A percentile compares a stretch with the other conserved stretches of the same genome.
Conservation (phyloP, 768 basidiomycete species). For the Pisolithus albus region DNA sequence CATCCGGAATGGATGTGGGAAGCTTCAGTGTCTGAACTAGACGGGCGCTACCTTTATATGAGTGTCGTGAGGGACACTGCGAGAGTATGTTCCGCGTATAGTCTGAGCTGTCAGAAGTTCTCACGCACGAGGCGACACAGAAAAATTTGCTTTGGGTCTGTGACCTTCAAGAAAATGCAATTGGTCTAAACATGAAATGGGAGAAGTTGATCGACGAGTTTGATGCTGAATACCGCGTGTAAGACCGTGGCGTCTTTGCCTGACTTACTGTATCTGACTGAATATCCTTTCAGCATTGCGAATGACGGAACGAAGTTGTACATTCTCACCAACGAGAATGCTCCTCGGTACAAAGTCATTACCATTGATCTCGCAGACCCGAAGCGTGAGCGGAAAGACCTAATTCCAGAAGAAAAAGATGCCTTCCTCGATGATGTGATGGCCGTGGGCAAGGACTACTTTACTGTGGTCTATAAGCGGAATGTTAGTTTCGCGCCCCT, state of each 20-base stretch:
- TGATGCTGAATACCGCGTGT: slow-evolving; percentile 61
- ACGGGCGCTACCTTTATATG: slow-evolving; percentile 58
- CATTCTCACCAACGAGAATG: slow-evolving; percentile 57
- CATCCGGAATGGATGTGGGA: slow-evolving; percentile 64
- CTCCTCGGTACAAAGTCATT: slow-evolving; percentile 61
- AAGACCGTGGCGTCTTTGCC: slow-evolving; percentile 20
- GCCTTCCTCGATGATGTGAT: slow-evolving; percentile 50
- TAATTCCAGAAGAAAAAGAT: slow-evolving; percentile 63
- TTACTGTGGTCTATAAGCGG: slow-evolving; percentile 61
- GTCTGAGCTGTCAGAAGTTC: background rate
- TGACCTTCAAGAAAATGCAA: slow-evolving; percentile 51
- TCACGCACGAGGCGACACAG: slow-evolving; percentile 28
- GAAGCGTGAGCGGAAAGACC: slow-evolving; percentile 42
- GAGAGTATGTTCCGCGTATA: slow-evolving; percentile 35
- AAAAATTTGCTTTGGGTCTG: slow-evolving; percentile 73
- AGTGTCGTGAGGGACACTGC: slow-evolving; percentile 55
- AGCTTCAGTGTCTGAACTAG: slow-evolving; percentile 47
- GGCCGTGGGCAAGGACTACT: slow-evolving; percentile 46
- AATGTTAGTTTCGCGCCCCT: slow-evolving; percentile 42
- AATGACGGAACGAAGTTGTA: slow-evolving; percentile 60
- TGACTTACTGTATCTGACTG: background rate
- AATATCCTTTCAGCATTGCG: slow-evolving; percentile 40
- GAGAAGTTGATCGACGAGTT: slow-evolving; percentile 64
- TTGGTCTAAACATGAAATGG: slow-evolving; percentile 65
- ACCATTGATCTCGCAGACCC: slow-evolving; percentile 53